Base-by-base conservation (phyloP, 805 yeast genomes). In the Monosporozyma unispora region DNA sequence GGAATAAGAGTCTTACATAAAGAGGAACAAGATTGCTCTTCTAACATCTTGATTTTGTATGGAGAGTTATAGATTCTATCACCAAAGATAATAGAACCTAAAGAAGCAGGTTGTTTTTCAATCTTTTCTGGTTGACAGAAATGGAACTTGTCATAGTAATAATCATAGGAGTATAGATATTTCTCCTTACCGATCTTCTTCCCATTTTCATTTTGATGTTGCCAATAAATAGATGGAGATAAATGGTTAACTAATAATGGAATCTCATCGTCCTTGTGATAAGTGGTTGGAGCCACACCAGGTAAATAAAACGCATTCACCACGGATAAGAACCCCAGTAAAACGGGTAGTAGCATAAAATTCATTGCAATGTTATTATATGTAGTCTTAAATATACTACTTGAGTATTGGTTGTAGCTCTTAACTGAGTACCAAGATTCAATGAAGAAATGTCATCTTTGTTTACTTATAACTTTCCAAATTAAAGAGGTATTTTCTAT, bases 51-150 rank as follows among this genome's bases (percentile, higher is more conserved):
- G 53, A 93, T 70, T 47, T 82, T 79, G 61, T 87, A 88, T 5
- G 98, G 97, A 9, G 98, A 89, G 61, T 87, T 82, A 73, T 86
- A 89, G 54, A 93, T 89, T 64, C 99, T 77, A 69, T 93, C 99
- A 55, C 99, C 99, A 65, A 93, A 89, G 51, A 93, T 77, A 56
- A 93, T 84, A 2, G 97, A 83, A 8, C 99, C 99, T 48, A 93
- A 74, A 10, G 95, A 83, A 69, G 89, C 98, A 54, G 87, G 80
- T 64, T 88, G 96, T 58, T 84, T 84, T 28, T 52, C 66, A 27
- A 65, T 58, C 23, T 62, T 55, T 11, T 59, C 66, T 0, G 98
- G 98, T 50, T 67, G 64, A 69, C 99, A 93, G 67, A 90, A 87
- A 60, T 84, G 87, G 62, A 93, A 83, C 55, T 81, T 80, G 31